Evolutionary conservation across 2,329 filamentous ascomycete genomes (phyloP).

Genomic region (Xylaria sp.): DNA sequence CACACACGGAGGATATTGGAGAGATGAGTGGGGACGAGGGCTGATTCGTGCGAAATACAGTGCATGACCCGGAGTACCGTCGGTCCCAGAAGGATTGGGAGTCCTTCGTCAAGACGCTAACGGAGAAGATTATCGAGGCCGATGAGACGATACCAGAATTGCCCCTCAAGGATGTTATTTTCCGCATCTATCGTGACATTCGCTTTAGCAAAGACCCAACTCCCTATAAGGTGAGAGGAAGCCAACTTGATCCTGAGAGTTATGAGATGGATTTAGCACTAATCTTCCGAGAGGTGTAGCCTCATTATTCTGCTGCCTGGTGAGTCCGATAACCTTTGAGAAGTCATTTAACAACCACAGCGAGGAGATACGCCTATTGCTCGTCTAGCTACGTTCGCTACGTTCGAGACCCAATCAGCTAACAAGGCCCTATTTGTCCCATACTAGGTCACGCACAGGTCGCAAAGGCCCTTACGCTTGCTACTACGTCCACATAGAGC

Average conservation of each 20-base stretch:
- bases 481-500: slow-evolving; percentile 88
- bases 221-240: slow-evolving; percentile 79
- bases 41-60: slow-evolving; percentile 55
- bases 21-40: not conserved
- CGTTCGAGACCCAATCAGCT: slow-evolving; percentile 35
- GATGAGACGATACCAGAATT: slow-evolving; percentile 89
- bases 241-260: not conserved
- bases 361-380: not conserved
- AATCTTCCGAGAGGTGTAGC: slow-evolving; percentile 55
- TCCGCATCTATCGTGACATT: slow-evolving; percentile 87
- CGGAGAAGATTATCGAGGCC: slow-evolving; percentile 73
- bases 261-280: slow-evolving; percentile 1
- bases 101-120: slow-evolving; percentile 78
- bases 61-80: slow-evolving; percentile 82
- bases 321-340: slow-evolving; percentile 44
- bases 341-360: not conserved
- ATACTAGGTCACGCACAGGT: slow-evolving; percentile 78
- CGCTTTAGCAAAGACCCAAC: slow-evolving; percentile 86
- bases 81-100: slow-evolving; percentile 84
- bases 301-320: slow-evolving; percentile 87
- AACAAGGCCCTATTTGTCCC: slow-evolving; percentile 30
- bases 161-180: slow-evolving; percentile 85
- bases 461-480: slow-evolving; percentile 87
- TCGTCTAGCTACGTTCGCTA: not conserved
- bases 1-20: not conserved